These are phyloP conservation scores for Ophiostoma perfectum DNA, from an alignment of 2,329 filamentous ascomycete genomes.

Conservation along the genomic window DNA sequence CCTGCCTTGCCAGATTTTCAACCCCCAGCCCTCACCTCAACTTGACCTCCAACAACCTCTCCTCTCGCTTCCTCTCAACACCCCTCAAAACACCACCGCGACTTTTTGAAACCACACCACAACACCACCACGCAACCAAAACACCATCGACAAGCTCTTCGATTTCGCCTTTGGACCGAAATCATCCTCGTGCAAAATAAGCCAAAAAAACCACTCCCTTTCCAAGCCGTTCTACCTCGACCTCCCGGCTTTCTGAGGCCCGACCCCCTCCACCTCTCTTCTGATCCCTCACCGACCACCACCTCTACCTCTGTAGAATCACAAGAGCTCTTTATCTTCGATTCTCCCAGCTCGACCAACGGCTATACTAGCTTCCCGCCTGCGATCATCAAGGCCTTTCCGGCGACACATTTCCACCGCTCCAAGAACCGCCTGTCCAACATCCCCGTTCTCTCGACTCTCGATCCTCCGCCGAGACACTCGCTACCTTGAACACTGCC, in stretches of 20 bases:
- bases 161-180: neutral
- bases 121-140: slow-evolving; percentile 6
- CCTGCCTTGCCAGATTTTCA: slow-evolving; percentile 8
- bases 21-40: neutral
- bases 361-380: no score
- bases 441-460: no score
- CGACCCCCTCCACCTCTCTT: neutral
- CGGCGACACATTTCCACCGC: no score
- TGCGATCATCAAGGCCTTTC: no score
- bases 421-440: no score
- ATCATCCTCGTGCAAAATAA: neutral
- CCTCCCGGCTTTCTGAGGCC: slow-evolving; percentile 5
- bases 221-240: neutral
- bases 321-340: no score
- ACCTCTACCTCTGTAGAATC: neutral
- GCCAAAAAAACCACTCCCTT: neutral
- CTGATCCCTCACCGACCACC: neutral
- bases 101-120: neutral
- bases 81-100: neutral
- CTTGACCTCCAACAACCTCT: slow-evolving; percentile 7
- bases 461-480: no score
- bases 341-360: no score
- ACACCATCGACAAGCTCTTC: neutral
- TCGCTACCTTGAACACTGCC: no score
- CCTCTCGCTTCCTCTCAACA: neutral